A percentile compares a stretch with the other conserved stretches of the same genome.
Evolutionary conservation across 192 early-diverging fungal species (phyloP).

Genomic region (Thoreauomyces humboldtii): DNA sequence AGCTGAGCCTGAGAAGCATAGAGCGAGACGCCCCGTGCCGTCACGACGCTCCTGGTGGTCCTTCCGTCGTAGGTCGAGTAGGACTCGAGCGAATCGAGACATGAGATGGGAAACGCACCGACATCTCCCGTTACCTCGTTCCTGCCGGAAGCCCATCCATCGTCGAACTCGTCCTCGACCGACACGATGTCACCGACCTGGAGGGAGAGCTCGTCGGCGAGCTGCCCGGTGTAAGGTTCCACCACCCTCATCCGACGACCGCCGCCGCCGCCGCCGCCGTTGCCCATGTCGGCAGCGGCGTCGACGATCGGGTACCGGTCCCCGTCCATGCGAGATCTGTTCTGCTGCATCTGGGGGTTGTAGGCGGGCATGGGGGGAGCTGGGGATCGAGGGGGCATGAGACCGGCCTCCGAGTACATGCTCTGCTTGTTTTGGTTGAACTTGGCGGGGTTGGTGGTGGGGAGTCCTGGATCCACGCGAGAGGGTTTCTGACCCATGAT

Average conservation of each 20-base stretch:
- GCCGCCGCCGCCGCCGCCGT: no score
- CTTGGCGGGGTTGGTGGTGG: no score
- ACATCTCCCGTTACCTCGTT: constrained; percentile 31
- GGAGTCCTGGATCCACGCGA: not conserved
- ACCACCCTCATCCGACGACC: constrained; percentile 20
- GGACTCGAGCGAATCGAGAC: constrained; percentile 28
- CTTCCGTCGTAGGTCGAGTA: no score
- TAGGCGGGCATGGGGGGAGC: constrained; percentile 7
- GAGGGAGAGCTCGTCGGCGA: constrained; percentile 28
- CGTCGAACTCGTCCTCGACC: constrained; percentile 30
- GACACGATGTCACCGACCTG: constrained; percentile 23
- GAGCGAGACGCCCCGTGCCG: not conserved
- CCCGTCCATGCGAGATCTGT: no score
- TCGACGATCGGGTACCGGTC: no score
- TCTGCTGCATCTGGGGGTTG: not conserved
- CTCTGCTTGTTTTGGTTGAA: constrained; percentile 1
- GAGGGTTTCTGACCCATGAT: constrained; percentile 1
- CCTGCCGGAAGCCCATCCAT: constrained; percentile 35
- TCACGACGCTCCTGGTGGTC: constrained; percentile 7
- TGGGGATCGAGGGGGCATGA: not conserved
- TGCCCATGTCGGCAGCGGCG: no score
- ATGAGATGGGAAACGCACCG: constrained; percentile 35
- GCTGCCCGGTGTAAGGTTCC: constrained; percentile 15
- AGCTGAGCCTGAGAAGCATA: no score
- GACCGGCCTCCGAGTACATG: constrained; percentile 7